Conservation (phyloP, 352 stramenopile genomes). For the Phytopythium helicoides region DNA sequence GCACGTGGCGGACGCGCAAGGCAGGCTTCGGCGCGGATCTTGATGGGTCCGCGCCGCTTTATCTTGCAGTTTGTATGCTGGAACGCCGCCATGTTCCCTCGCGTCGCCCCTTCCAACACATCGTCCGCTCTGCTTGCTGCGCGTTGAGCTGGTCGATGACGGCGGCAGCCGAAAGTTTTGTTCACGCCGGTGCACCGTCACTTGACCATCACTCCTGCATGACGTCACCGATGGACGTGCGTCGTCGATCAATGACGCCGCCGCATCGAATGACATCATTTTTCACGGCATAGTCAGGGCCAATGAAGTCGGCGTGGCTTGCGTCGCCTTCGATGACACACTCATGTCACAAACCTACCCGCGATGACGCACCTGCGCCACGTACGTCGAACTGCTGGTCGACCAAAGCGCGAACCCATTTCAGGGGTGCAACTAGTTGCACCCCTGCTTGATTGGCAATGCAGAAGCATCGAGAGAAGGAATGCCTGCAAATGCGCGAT, state of each 20-base stretch:
- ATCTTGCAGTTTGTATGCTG: no score
- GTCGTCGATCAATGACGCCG: conserved; percentile 4
- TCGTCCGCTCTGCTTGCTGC: background rate
- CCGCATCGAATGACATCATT: conserved; percentile 6
- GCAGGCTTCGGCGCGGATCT: no score
- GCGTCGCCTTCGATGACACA: conserved; percentile 10
- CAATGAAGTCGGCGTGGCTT: background rate
- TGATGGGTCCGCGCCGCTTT: no score
- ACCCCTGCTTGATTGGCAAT: no score
- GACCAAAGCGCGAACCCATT: no score
- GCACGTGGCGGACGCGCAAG: no score
- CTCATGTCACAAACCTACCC: conserved; percentile 9
- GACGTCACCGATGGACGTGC: conserved; percentile 1
- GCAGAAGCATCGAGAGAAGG: no score
- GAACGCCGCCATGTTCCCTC: no score
- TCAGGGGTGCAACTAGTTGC: no score
- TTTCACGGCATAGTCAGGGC: background rate
- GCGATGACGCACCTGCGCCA: conserved; percentile 7
- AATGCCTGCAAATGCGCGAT: no score
- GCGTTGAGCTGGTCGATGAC: no score
- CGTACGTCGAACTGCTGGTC: conserved; percentile 1
- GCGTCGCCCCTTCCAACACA: no score
- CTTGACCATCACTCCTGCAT: conserved; percentile 11
- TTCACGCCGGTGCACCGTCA: background rate
- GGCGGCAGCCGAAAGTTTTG: background rate